Evolutionary conservation across 129 eudicot genomes (phyloP).

Genomic region (Tanacetum coccineum): DNA sequence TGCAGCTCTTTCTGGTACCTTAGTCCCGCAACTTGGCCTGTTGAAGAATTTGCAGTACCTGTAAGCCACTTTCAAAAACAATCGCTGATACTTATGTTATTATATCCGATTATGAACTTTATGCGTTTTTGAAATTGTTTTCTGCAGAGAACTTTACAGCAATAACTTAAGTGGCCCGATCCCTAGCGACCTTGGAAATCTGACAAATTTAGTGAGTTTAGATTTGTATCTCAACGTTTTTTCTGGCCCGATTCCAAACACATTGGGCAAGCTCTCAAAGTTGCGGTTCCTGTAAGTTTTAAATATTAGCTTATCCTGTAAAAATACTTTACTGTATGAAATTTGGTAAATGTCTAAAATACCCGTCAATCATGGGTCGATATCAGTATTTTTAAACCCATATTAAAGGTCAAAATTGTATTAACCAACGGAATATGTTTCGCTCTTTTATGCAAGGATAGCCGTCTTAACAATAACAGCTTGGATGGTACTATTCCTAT

Average conservation of each 20-base stretch:
- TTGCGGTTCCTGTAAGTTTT: constrained; percentile 64
- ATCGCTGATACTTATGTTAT: not conserved
- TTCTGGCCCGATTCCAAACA: constrained; percentile 75
- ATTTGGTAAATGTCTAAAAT: constrained; percentile 12
- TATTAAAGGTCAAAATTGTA: not conserved
- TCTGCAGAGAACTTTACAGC: constrained; percentile 80
- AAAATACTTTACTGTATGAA: not conserved
- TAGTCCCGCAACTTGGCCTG: constrained; percentile 74
- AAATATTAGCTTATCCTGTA: not conserved
- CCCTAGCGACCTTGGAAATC: constrained; percentile 79
- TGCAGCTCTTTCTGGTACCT: constrained; percentile 77
- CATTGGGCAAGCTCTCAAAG: constrained; percentile 70
- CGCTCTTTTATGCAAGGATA: constrained; percentile 49
- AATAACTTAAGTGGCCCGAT: constrained; percentile 82
- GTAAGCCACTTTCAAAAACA: constrained; percentile 36
- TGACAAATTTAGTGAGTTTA: constrained; percentile 87
- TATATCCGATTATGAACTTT: not conserved
- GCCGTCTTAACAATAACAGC: constrained; percentile 92
- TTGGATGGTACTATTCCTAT: constrained; percentile 74
- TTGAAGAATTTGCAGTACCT: constrained; percentile 80
- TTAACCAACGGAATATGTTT: constrained; percentile 1
- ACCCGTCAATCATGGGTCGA: not conserved
- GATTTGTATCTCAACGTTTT: constrained; percentile 79
- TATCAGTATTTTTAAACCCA: not conserved
- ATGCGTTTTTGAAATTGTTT: constrained; percentile 4